Base-by-base conservation (phyloP, 2,329 filamentous ascomycete genomes). In the Lecanosticta acicola region DNA sequence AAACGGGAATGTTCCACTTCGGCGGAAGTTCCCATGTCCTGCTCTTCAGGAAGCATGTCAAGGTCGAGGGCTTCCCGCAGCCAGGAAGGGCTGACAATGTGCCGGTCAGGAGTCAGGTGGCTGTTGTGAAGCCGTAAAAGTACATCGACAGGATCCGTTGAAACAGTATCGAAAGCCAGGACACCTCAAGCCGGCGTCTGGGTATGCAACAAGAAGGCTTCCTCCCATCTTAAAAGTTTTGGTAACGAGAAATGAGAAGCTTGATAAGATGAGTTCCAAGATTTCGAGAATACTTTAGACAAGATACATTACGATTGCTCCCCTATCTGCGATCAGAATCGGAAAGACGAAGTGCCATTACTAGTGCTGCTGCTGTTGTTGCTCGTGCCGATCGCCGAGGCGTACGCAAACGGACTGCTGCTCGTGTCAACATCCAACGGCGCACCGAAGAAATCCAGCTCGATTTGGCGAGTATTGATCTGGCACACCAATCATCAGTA, bases 1-100 rank as follows among this genome's bases (percentile, higher is more conserved):
- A 87, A 68, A 71, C 81, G 32, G 85, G 85, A 34, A 87, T 87
- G 83, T 89, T 89, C 66, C 85, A 89, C 60, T 88, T 83, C 61
- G 85, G 85, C n/a, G 85, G 85, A 0, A 83, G 77, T 4, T 80
- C 79, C 1, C 80, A 86, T 60, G 85, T 81, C 56, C 59, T 88
- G 55, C 59, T 89, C 2, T 87, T 88, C 67, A 66, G 77, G 19
- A 72, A 76, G 51, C 74, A 70, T 0, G 76, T 83, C 24, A 68
- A 71, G 24, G 46, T 71, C 18, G 62, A 67, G 17, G 61, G 58
- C 21, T 64, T 65, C 50, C 62, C 60, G 5, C 43, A 63, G 50
- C 56, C 60, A 2, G 61, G 62, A 3, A 46, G 58, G 9, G 43
- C 59, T 44, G 54, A 63, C 13, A 70, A 70, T 44, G 60, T 69